phyloP scores from a whole-genome alignment of 139 green algal species.

The Penium margaritaceum region DNA sequence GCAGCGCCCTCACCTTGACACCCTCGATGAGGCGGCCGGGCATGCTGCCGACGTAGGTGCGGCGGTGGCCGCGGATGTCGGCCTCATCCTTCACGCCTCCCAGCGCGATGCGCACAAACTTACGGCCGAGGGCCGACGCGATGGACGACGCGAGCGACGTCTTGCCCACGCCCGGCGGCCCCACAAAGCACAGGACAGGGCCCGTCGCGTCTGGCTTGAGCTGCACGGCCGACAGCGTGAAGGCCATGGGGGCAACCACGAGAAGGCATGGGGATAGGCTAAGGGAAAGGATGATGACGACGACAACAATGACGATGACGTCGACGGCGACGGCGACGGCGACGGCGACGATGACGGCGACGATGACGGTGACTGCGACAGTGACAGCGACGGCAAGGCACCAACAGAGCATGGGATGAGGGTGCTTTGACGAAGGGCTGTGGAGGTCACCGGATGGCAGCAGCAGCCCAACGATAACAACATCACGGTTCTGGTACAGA shows the following conservation, averaged over 20 bases:
- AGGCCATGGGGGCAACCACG: not conserved
- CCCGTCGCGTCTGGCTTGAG: conserved; percentile 5
- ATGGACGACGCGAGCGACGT: conserved; percentile 53
- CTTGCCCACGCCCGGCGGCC: conserved; percentile 56
- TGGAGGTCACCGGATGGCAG: too few species aligned
- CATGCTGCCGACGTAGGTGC: conserved; percentile 58
- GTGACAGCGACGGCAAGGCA: not conserved
- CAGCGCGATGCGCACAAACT: conserved; percentile 44
- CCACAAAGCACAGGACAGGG: conserved; percentile 55
- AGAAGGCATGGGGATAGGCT: not conserved
- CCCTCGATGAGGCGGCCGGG: conserved; percentile 24
- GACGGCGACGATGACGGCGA: not conserved
- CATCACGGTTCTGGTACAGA: too few species aligned
- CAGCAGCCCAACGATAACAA: too few species aligned
- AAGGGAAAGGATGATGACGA: not conserved
- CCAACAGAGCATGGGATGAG: too few species aligned
- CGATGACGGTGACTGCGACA: too few species aligned
- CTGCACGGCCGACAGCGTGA: not conserved
- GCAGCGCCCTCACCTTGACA: not conserved
- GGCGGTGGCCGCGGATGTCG: conserved; percentile 55
- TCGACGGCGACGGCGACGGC: not conserved
- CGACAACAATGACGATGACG: too few species aligned
- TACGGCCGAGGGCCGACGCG: conserved; percentile 43
- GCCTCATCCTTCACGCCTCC: conserved; percentile 57
- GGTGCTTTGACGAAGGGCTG: too few species aligned